Conservation (phyloP, 768 basidiomycete genomes). For the Piloderma croceum region DNA sequence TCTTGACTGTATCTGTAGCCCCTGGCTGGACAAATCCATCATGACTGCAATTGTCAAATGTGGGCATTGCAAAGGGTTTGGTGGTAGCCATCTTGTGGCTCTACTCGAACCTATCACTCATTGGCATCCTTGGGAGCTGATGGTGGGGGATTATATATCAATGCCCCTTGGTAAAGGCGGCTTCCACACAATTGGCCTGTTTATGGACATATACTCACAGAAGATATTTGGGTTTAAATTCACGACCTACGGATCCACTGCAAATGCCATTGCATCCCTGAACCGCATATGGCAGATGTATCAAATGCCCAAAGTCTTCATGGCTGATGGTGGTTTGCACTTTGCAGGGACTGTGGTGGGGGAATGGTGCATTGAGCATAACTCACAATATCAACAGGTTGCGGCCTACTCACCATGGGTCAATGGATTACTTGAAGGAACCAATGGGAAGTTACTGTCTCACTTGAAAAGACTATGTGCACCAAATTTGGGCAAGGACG, state of each 20-base stretch:
- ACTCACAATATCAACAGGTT: conserved; percentile 11
- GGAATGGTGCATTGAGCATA: conserved; percentile 8
- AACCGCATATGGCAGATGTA: conserved; percentile 11
- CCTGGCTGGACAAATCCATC: no score
- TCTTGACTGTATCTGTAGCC: conserved; percentile 20
- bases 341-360: conserved; percentile 16
- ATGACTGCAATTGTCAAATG: conserved; percentile 15
- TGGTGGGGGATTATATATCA: conserved; percentile 18
- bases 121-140: conserved; percentile 14
- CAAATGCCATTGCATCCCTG: conserved; percentile 8
- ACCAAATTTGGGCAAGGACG: conserved; percentile 15
- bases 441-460: conserved; percentile 17
- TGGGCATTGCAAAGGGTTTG: conserved; percentile 18
- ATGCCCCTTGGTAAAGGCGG: conserved; percentile 13
- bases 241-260: conserved; percentile 7
- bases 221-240: conserved; percentile 18
- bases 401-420: conserved; percentile 25
- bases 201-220: conserved; percentile 15
- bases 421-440: conserved; percentile 23
- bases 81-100: conserved; percentile 11
- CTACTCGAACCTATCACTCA: conserved; percentile 16
- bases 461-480: conserved; percentile 15
- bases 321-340: conserved; percentile 21
- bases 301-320: conserved; percentile 12
- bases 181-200: conserved; percentile 7